Conservation (phyloP, 805 yeast genomes). For the Pichia cabralensis region DNA sequence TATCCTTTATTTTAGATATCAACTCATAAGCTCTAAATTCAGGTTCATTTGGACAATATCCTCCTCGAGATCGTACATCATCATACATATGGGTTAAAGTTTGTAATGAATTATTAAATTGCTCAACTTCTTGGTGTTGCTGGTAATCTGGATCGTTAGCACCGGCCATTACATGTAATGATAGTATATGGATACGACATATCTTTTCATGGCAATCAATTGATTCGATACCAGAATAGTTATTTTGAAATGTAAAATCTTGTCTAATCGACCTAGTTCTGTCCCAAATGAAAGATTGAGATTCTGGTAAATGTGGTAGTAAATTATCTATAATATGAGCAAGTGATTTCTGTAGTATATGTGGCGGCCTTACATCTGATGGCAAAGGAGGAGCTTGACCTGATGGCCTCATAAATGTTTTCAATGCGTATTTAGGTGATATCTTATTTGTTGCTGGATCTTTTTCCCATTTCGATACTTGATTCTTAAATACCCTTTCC, state of each 20-base stretch:
- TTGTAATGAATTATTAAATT: constrained; percentile 82
- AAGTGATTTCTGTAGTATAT: constrained; percentile 53
- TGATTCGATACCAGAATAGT: constrained; percentile 88
- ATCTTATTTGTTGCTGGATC: constrained; percentile 52
- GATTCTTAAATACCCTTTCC: constrained; percentile 77
- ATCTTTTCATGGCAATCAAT: constrained; percentile 87
- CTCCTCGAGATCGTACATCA: constrained; percentile 64
- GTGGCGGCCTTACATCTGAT: constrained; percentile 94
- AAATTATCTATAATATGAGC: constrained; percentile 60
- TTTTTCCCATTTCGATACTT: constrained; percentile 69
- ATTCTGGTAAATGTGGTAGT: constrained; percentile 61
- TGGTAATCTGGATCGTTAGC: constrained; percentile 58
- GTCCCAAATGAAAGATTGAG: constrained; percentile 93
- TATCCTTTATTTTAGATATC: constrained; percentile 69
- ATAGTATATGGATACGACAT: constrained; percentile 76
- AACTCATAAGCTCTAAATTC: constrained; percentile 88
- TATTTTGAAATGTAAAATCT: constrained; percentile 93
- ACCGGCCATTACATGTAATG: constrained; percentile 80
- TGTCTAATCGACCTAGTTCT: constrained; percentile 94
- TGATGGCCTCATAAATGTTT: constrained; percentile 93
- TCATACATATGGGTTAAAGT: constrained; percentile 80
- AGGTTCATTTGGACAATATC: constrained; percentile 71
- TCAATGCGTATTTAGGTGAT: constrained; percentile 55
- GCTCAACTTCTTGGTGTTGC: constrained; percentile 93
- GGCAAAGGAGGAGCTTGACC: constrained; percentile 98